Evolutionary conservation across 1,139 yeast species (phyloP).

Genomic region (Debaryomyces psychrophilus): DNA sequence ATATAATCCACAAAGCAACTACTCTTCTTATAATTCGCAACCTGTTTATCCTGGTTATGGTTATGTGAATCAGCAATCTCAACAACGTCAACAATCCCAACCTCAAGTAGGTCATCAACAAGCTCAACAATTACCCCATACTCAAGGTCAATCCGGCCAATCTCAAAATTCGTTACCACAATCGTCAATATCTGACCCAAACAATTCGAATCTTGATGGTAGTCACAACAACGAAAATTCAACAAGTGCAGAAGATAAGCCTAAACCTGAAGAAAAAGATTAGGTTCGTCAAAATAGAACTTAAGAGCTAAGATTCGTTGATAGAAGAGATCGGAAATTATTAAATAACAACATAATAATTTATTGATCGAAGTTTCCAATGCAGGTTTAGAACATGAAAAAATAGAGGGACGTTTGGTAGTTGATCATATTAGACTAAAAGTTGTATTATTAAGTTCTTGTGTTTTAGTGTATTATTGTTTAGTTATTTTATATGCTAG

Average conservation of each 20-base stretch:
- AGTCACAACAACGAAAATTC: slow-evolving; percentile 4
- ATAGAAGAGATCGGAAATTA: not conserved
- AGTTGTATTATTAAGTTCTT: slow-evolving; percentile 2
- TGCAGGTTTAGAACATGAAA: not conserved
- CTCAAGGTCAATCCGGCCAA: slow-evolving; percentile 10
- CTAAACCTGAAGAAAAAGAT: slow-evolving; percentile 9
- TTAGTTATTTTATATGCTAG: slow-evolving; percentile 1
- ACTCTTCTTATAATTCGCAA: slow-evolving; percentile 26
- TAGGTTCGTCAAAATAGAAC: not conserved
- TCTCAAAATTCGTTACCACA: slow-evolving; percentile 12
- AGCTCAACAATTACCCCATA: slow-evolving; percentile 16
- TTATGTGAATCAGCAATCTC: slow-evolving; percentile 20
- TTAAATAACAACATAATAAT: not conserved
- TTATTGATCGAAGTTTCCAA: not conserved
- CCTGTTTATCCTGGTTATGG: slow-evolving; percentile 27
- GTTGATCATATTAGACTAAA: slow-evolving; percentile 2
- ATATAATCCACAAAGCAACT: slow-evolving; percentile 24
- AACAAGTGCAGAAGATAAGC: not conserved
- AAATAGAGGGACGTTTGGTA: not conserved
- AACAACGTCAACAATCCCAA: slow-evolving; percentile 13
- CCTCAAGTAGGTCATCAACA: slow-evolving; percentile 14
- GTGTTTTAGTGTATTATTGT: not conserved
- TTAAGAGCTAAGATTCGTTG: not conserved
- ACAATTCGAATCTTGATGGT: slow-evolving; percentile 4
- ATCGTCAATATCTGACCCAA: slow-evolving; percentile 8